Evolutionary conservation across 2,329 filamentous ascomycete species (phyloP).

Genomic region (Pseudonectria buxi): DNA sequence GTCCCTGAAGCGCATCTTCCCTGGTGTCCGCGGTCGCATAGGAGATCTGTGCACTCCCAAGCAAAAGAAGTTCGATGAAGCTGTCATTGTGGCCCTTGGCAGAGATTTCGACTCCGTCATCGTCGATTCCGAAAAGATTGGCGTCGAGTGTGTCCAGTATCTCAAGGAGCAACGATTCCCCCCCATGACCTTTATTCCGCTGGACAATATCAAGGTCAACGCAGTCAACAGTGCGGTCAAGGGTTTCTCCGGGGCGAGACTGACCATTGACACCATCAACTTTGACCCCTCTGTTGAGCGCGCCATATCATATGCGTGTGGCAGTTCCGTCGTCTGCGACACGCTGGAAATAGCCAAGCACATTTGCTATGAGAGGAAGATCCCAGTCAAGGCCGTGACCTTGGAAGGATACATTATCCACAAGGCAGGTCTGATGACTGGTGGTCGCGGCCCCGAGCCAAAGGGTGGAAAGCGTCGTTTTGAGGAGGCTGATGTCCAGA

Average conservation of each 20-base stretch:
- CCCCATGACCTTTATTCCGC: slow-evolving; percentile 88
- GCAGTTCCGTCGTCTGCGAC: slow-evolving; percentile 91
- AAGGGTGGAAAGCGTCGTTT: slow-evolving; percentile 75
- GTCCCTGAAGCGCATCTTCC: slow-evolving; percentile 82
- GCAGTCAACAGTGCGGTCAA: slow-evolving; percentile 86
- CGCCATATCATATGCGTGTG: slow-evolving; percentile 91
- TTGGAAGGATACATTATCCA: slow-evolving; percentile 94
- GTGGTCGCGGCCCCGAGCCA: slow-evolving; percentile 72
- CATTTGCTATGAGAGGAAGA: slow-evolving; percentile 75
- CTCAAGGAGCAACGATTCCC: slow-evolving; percentile 82
- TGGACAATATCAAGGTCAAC: slow-evolving; percentile 96
- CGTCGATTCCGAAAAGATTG: slow-evolving; percentile 91
- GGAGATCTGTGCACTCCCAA: slow-evolving; percentile 92
- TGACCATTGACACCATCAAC: slow-evolving; percentile 94
- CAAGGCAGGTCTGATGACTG: slow-evolving; percentile 94
- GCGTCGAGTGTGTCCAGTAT: slow-evolving; percentile 88
- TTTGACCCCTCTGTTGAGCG: slow-evolving; percentile 84
- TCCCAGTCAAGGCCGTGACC: slow-evolving; percentile 91
- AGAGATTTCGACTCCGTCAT: slow-evolving; percentile 91
- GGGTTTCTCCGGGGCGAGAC: slow-evolving; percentile 74
- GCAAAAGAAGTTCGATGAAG: slow-evolving; percentile 93
- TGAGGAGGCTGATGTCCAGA: slow-evolving; percentile 84
- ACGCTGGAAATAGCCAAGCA: slow-evolving; percentile 78
- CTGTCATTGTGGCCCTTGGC: slow-evolving; percentile 85
- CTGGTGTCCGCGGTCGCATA: slow-evolving; percentile 83